These are phyloP conservation scores for Gymnopilus dilepis DNA, from an alignment of 768 basidiomycete species.

Conservation along the genomic window DNA sequence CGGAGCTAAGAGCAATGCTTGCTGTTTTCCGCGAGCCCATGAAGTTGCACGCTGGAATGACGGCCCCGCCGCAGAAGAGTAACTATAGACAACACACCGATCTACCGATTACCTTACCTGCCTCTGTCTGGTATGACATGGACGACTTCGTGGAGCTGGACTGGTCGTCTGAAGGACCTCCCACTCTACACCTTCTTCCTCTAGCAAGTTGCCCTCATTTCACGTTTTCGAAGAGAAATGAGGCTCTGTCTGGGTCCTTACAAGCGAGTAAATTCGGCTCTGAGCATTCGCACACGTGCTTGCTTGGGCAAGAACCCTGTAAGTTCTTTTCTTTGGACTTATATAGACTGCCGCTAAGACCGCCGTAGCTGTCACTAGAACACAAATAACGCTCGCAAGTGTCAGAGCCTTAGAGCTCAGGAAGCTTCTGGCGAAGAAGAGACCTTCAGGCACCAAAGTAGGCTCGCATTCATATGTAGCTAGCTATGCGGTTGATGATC, in stretches of 20 bases:
- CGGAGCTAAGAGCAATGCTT: conserved; percentile 80
- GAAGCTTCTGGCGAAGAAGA: conserved; percentile 17
- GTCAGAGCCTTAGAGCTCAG: conserved; percentile 59
- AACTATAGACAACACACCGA: conserved; percentile 53
- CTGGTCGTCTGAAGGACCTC: conserved; percentile 58
- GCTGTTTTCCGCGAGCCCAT: conserved; percentile 78
- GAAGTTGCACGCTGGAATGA: conserved; percentile 61
- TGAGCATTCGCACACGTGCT: conserved; percentile 83
- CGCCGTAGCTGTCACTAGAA: conserved; percentile 58
- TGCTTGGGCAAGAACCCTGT: conserved; percentile 77
- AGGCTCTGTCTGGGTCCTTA: conserved; percentile 43
- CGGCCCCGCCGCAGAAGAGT: conserved; percentile 48
- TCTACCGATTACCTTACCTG: conserved; percentile 46
- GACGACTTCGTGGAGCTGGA: conserved; percentile 87
- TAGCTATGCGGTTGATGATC: not conserved
- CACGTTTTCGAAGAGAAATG: conserved; percentile 75
- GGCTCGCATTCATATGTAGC: not conserved
- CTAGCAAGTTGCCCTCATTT: conserved; percentile 82
- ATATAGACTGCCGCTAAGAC: conserved; percentile 15
- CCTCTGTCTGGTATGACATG: conserved; percentile 72
- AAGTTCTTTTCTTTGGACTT: conserved; percentile 31
- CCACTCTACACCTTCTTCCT: conserved; percentile 71
- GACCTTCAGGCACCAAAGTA: conserved; percentile 16
- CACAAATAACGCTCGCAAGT: conserved; percentile 66
- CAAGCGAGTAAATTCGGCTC: conserved; percentile 81